These are phyloP conservation scores for Trichoderma erinaceum DNA, from an alignment of 495 filamentous ascomycete genomes.

Conservation along the genomic window DNA sequence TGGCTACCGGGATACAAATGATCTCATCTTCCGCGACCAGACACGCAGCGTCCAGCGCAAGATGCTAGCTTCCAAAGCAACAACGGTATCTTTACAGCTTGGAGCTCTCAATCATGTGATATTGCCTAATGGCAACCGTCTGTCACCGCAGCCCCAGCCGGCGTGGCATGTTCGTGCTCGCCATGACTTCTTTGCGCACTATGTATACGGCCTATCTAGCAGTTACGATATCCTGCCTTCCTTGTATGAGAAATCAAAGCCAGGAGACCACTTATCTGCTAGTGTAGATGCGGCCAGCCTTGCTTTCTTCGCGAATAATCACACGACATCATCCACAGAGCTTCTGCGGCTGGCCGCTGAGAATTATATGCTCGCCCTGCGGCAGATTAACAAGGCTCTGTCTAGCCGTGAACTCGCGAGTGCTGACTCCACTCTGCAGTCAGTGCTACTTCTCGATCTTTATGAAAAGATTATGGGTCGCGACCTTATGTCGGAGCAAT, in stretches of 20 bases:
- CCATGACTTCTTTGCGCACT: constrained; percentile 24
- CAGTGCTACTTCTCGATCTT: constrained; percentile 27
- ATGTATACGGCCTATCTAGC: constrained; percentile 24
- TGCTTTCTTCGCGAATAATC: constrained; percentile 21
- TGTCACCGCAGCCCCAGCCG: not conserved
- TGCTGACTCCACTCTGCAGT: constrained; percentile 22
- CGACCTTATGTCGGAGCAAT: constrained; percentile 14
- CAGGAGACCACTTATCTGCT: constrained; percentile 13
- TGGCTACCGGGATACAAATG: constrained; percentile 14
- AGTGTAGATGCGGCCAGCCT: constrained; percentile 26
- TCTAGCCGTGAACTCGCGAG: not conserved
- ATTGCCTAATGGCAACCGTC: not conserved
- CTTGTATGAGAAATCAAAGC: constrained; percentile 17
- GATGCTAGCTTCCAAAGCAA: constrained; percentile 9
- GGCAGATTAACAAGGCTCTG: constrained; percentile 21
- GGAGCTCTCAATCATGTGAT: not conserved
- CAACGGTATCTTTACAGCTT: not conserved
- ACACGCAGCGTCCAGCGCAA: constrained; percentile 11
- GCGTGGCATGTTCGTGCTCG: constrained; percentile 19
- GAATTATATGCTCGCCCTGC: constrained; percentile 22
- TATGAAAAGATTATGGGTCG: constrained; percentile 26
- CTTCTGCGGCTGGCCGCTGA: constrained; percentile 16
- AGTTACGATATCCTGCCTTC: constrained; percentile 22
- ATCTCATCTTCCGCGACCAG: constrained; percentile 16
- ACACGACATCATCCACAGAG: not conserved